Base-by-base conservation (phyloP, 2,329 filamentous ascomycete genomes). In the Monosporascus cannonballus region DNA sequence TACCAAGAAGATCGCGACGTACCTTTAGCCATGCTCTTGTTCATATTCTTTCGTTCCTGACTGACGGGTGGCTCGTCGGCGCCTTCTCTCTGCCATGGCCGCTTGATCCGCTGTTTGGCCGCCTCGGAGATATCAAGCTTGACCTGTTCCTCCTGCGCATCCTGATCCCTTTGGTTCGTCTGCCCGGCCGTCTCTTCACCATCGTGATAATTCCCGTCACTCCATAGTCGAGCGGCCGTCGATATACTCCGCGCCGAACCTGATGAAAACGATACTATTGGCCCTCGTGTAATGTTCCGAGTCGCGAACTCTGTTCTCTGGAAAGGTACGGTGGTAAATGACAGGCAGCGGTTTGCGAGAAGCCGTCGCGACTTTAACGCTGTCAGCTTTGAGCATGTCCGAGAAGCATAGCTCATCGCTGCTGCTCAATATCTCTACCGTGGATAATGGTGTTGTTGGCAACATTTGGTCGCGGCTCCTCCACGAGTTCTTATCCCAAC, bases 81-180 rank as follows among this genome's bases (percentile, higher is more conserved):
- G 11, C 83, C 82, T 59, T 85, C 79, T 48, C 81, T 73, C 60
- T 81, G 81, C 83, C 83, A 86, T 60, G 83, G 83, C 37, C 80
- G 78, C 44, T 76, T 74, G 51, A 78, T 74, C 58, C 85, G 81
- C 54, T 77, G 74, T 51, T 76, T 73, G 56, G 79, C 81, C 50
- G 76, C 75, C 56, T 66, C 53, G 52, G 62, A 41, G 60, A 71
- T 55, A 62, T 64, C 15, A 61, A 62, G 22, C 61, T 65, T 20
- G 61, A 68, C 60, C 55, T 72, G 49, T 59, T 68, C 15, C 54
- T 75, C 49, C 55, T 64, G 57, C 49, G 61, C 44, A 54, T 59
- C 51, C 42, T 64, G 60, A 46, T 68, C 64, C 39, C 56, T 57
- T 45, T 64, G 25, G 48, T 67, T 62, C 3, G 59, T 64, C 46